Conservation (phyloP, 2,329 filamentous ascomycete species). For the Penicillium decumbens region DNA sequence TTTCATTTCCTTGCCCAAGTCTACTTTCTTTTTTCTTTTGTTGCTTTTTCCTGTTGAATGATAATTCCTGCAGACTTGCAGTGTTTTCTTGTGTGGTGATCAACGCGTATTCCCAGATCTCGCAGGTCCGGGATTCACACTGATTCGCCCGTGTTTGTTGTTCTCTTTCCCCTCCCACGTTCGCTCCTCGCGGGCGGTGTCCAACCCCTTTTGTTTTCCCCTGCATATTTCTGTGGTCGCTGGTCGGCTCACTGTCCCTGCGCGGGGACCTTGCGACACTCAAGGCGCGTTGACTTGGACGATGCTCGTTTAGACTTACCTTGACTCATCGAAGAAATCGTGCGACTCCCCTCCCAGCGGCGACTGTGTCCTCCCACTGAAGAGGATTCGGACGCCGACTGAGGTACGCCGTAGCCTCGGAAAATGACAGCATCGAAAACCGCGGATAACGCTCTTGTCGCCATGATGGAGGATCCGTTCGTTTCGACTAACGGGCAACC, state of each 20-base stretch:
- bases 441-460: constrained; percentile 17
- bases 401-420: constrained; percentile 8
- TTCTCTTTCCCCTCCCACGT: constrained; percentile 10
- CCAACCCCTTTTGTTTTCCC: neutral
- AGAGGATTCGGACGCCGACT: constrained; percentile 21
- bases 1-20: constrained; percentile 9
- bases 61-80: constrained; percentile 9
- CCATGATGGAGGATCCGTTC: constrained; percentile 54
- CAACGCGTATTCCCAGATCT: constrained; percentile 14
- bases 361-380: constrained; percentile 19
- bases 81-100: constrained; percentile 11
- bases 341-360: constrained; percentile 23
- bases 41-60: constrained; percentile 8
- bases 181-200: constrained; percentile 12
- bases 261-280: constrained; percentile 6
- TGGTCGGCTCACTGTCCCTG: constrained; percentile 27
- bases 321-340: constrained; percentile 8
- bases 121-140: constrained; percentile 8
- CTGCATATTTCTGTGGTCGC: constrained; percentile 21
- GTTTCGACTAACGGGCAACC: constrained; percentile 45
- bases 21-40: constrained; percentile 10
- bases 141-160: constrained; percentile 19
- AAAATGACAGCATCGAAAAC: constrained; percentile 16
- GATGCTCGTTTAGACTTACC: constrained; percentile 27
- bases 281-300: constrained; percentile 22